Conservation (phyloP, 441 rosid species). For the Gossypium laxum region DNA sequence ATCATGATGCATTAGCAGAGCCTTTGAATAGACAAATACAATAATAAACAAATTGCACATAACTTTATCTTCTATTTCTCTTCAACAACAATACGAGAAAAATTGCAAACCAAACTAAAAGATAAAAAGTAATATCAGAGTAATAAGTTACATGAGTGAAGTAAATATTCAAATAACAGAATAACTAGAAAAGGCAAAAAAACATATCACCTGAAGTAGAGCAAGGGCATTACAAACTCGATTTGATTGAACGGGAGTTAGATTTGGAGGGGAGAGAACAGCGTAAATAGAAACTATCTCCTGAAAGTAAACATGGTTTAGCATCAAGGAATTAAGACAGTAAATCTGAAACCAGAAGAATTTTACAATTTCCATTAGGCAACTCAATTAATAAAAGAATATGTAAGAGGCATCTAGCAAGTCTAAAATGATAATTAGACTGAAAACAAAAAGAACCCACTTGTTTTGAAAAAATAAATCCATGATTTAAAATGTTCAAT, state of each 20-base stretch:
- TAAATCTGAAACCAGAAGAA: background rate
- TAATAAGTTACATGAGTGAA: background rate
- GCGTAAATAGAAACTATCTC: conserved; percentile 93
- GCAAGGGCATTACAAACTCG: conserved; percentile 98
- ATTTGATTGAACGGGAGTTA: conserved; percentile 85
- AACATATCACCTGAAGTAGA: conserved; percentile 72
- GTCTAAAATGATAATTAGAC: background rate
- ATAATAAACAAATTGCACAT: background rate
- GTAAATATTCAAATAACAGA: conserved; percentile 8
- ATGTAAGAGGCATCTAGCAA: conserved; percentile 1
- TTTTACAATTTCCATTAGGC: background rate
- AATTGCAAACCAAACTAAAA: conserved; percentile 2
- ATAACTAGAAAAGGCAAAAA: background rate
- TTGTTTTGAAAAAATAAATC: background rate
- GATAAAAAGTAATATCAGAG: background rate
- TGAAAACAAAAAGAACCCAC: background rate
- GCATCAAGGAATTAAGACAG: background rate
- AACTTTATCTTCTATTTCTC: background rate
- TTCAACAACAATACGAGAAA: background rate
- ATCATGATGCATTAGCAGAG: conserved; percentile 10
- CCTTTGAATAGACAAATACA: conserved; percentile 12
- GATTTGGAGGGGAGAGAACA: conserved; percentile 84
- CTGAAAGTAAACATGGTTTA: conserved; percentile 35
- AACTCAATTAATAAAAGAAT: background rate
- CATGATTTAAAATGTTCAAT: background rate